Evolutionary conservation across 2,329 filamentous ascomycete genomes (phyloP), one percentile per base, ranked within the genome.

Genomic region (Cyclaneusma minus): DNA sequence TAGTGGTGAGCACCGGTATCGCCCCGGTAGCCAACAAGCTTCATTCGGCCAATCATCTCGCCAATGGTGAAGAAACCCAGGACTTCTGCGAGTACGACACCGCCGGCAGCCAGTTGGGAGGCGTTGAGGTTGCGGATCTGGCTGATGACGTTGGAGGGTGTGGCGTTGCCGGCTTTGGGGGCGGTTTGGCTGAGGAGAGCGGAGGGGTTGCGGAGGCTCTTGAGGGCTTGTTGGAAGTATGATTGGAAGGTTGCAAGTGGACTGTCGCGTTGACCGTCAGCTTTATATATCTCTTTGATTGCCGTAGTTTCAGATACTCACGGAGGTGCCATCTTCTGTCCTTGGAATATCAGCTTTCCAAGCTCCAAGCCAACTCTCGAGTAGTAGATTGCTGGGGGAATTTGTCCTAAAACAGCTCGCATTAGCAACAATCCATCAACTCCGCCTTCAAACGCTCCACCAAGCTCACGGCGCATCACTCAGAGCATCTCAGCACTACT

Each of bases 41-140:
- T 95, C 62, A 89, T 72, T 48, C 85, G 71, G 46, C 89, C 89
- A 46, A 98, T 74, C 55, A 98, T 95, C 68, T 95, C 85, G 39
- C 89, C 89, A 29, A 95, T 71, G 35, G 85, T 91, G 68, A 95
- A 98, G 70, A 98, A 98, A 35, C 89, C 89, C 40, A 98, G 58
- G 26, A 83, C 68, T 61, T 98, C 87, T 30, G 85, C 85, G 24
- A 65, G 57, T 35, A 94, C 61, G 33, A 98, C 79, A 42, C 79
- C 81, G 33, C 67, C 77, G 28, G 77, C 57, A 29, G 68, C 66
- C 42, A 87, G 51, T 55, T 92, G 76, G 41, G 71, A 64, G 39
- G 58, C 62, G 54, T 70, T 77, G 45, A 89, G 44, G 58, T 72
- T 79, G 50, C 80, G 72, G 47, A 80, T 51, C 40, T 60, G 59